Conservation (phyloP, 176 grass and related monocot genomes). For the Rhynchospora tenuis region DNA sequence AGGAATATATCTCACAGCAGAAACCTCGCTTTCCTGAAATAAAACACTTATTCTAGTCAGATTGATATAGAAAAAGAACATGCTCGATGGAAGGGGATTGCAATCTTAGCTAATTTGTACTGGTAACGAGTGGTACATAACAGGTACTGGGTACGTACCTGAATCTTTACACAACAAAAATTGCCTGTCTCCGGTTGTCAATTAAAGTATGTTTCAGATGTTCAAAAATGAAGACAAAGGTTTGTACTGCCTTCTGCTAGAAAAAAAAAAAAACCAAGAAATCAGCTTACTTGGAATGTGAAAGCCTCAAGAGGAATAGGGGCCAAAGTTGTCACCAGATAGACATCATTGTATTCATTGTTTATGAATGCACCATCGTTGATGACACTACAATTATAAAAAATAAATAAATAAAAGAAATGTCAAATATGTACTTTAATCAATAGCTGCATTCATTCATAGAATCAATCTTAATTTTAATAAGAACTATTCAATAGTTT, state of each 20-base stretch:
- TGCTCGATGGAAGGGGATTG: not conserved
- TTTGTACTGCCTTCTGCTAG: not conserved
- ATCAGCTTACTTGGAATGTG: slow-evolving; percentile 59
- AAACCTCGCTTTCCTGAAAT: slow-evolving; percentile 82
- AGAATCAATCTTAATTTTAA: not conserved
- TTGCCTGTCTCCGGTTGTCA: not conserved
- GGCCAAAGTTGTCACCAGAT: slow-evolving; percentile 80
- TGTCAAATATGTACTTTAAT: not conserved
- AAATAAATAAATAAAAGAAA: not conserved
- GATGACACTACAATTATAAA: slow-evolving; percentile 57
- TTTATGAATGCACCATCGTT: slow-evolving; percentile 65
- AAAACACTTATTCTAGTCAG: not conserved
- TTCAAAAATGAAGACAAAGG: slow-evolving; percentile 3
- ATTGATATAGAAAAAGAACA: not conserved
- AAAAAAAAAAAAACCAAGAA: not conserved
- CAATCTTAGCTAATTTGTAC: not conserved
- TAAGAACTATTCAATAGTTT: not conserved
- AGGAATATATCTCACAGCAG: slow-evolving; percentile 67
- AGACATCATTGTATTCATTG: slow-evolving; percentile 92
- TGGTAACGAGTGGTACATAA: not conserved
- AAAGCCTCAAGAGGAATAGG: slow-evolving; percentile 89
- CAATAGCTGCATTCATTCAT: not conserved
- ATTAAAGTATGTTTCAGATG: not conserved
- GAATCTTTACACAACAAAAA: not conserved
- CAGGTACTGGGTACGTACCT: not conserved